Evolutionary conservation across 768 basidiomycete species (phyloP), one percentile per base, ranked within the genome.

Genomic region (Agaricus bisporus): DNA sequence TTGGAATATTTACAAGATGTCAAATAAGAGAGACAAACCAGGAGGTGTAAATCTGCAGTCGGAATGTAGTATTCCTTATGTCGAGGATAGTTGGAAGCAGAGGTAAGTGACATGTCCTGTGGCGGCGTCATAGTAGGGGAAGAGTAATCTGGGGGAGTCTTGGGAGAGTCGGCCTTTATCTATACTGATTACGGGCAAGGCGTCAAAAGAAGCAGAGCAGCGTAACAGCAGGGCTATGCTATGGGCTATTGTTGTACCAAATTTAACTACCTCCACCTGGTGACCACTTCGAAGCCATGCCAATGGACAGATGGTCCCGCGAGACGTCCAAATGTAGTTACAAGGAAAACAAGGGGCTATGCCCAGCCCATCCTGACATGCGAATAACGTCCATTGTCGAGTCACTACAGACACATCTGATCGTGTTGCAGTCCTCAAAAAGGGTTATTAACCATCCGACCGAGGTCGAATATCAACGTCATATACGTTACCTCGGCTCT

Each of bases 1-100:
- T 15, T 28, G 41, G 5, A 54, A 17, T 20, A 4, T 2, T 47
- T 43, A 14, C 9, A 39, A 14, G 38, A 15, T 5, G 9, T 39
- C 3, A 17, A 39, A 17, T 39, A 12, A 39, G 5, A 39, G 38
- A 17, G n/a, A 61, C 78, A 51, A 56, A 84, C 84, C 18, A 80
- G 51, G 52, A 85, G 74, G 3, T 70, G 71, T 0, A 83, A 56
- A 58, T 84, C 82, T 0, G 77, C 85, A 1, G 75, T 76, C 0
- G 66, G 63, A 9, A 86, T 62, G 49, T 81, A 85, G 55, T 80
- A 86, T 0, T 72, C 47, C 0, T 58, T 51, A 57, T 75, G 67
- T 4, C 61, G 59, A n/a, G 52, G 56, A 2, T 39, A 39, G 38
- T 39, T 12, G 4, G 5, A 6, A 4, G 3, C 38, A 39, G 32